phyloP scores from a whole-genome alignment of 176 grass and related monocot species.

The Poa annua region DNA sequence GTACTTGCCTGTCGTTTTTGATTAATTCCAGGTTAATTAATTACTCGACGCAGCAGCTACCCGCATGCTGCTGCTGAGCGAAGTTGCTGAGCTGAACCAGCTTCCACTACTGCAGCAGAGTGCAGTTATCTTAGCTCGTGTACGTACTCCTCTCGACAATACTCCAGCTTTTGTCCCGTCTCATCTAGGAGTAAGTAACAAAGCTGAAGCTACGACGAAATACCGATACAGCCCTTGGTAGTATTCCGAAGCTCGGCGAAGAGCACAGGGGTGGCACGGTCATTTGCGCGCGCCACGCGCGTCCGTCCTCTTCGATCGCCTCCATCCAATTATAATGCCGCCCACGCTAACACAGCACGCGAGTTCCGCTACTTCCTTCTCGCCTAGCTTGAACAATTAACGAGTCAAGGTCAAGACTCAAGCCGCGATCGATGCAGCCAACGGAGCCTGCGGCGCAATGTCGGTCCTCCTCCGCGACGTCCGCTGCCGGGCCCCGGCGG shows the following conservation, averaged over 20 bases:
- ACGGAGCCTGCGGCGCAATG: constrained; percentile 49
- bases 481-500: constrained; percentile 31
- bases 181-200: not conserved
- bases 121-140: constrained; percentile 37
- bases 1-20: not conserved
- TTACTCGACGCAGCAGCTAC: not conserved
- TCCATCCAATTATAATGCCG: constrained; percentile 46
- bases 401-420: not conserved
- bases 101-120: constrained; percentile 42
- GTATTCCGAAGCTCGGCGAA: fast-evolving
- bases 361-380: constrained; percentile 1
- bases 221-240: not conserved
- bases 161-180: constrained; percentile 48
- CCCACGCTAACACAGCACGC: constrained; percentile 31
- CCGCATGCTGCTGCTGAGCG: not conserved
- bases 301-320: not conserved
- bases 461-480: constrained; percentile 14
- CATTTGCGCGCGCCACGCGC: constrained; percentile 40
- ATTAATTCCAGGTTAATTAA: constrained; percentile 32
- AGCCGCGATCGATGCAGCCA: constrained; percentile 41
- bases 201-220: not conserved
- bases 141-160: not conserved
- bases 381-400: not conserved
- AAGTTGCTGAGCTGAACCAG: constrained; percentile 30
- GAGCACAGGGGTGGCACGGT: not conserved